Conservation (phyloP, 2,329 filamentous ascomycete species). For the Sordariomycetes sp. region DNA sequence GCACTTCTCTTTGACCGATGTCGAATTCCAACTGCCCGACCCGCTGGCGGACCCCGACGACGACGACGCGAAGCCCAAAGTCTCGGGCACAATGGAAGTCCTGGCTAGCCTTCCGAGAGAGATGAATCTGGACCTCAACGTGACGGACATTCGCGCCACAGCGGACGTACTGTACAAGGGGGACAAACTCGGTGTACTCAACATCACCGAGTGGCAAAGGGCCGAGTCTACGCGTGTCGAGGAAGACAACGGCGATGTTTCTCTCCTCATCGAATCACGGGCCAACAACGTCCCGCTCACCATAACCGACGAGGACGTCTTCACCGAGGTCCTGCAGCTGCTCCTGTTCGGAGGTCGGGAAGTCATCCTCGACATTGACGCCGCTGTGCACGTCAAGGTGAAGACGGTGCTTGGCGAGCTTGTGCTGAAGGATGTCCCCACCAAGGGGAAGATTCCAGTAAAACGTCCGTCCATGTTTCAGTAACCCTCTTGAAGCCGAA, state of each 20-base stretch:
- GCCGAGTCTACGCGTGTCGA: constrained; percentile 69
- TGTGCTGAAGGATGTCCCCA: constrained; percentile 73
- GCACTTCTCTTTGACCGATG: constrained; percentile 77
- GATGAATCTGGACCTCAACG: constrained; percentile 75
- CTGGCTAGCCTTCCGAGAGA: constrained; percentile 71
- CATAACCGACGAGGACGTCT: constrained; percentile 69
- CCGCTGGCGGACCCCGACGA: constrained; percentile 66
- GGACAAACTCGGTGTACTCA: constrained; percentile 69
- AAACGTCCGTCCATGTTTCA: constrained; percentile 73
- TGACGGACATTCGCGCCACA: constrained; percentile 64
- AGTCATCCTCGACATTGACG: constrained; percentile 64
- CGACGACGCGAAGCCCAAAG: constrained; percentile 61
- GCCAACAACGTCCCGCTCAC: constrained; percentile 72
- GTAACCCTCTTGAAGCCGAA: not conserved
- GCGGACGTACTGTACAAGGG: constrained; percentile 73
- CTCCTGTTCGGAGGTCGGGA: constrained; percentile 64
- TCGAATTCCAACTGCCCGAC: constrained; percentile 77
- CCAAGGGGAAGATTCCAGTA: constrained; percentile 75
- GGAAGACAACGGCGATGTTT: constrained; percentile 40
- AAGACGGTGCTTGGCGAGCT: constrained; percentile 73
- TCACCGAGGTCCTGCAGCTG: constrained; percentile 70
- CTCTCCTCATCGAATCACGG: constrained; percentile 63
- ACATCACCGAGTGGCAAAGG: constrained; percentile 71
- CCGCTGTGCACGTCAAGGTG: constrained; percentile 73
- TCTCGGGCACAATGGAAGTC: constrained; percentile 76